phyloP scores from a whole-genome alignment of 208 protist genomes.

The Trichomonas tenax region DNA sequence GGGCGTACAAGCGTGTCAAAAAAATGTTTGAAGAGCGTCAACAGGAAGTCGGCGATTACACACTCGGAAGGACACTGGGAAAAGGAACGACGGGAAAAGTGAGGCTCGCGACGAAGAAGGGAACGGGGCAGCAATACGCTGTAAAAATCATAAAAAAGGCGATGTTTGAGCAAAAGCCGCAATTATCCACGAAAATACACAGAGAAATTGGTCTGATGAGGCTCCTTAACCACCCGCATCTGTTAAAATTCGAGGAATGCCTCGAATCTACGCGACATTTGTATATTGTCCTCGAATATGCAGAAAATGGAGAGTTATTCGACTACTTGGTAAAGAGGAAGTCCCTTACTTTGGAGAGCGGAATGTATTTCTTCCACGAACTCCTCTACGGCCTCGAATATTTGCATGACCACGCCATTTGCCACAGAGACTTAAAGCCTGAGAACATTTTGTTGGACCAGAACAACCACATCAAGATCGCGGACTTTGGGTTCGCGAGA shows the following conservation, averaged over 20 bases:
- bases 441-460: conserved; percentile 24
- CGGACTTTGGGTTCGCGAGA: background rate
- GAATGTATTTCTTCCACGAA: conserved; percentile 19
- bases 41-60: background rate
- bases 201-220: background rate
- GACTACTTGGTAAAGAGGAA: background rate
- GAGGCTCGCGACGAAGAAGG: background rate
- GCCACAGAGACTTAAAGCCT: conserved; percentile 27
- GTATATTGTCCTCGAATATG: background rate
- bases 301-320: background rate
- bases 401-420: conserved; percentile 21
- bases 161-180: background rate
- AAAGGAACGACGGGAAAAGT: background rate
- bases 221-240: background rate
- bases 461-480: background rate
- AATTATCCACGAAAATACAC: background rate
- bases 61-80: background rate
- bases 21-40: background rate
- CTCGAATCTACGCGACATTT: background rate
- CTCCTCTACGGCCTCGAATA: conserved; percentile 26
- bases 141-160: conserved; percentile 10
- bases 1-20: background rate
- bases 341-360: background rate
- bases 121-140: background rate
- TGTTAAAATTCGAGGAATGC: background rate